These are phyloP conservation scores for Kandelia obovata DNA, from an alignment of 345 rosid genomes.

Conservation along the genomic window DNA sequence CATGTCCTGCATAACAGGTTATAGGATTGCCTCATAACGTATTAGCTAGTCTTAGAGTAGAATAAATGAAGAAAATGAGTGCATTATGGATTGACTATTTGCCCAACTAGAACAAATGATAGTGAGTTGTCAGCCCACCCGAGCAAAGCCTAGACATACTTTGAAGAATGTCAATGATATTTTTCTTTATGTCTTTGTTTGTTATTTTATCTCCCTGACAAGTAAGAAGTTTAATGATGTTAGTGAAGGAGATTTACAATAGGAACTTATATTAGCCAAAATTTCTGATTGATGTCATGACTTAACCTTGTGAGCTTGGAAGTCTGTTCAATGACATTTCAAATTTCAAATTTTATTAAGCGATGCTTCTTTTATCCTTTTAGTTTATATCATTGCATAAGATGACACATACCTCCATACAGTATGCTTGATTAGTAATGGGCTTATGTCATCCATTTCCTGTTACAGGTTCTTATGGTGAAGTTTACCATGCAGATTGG, in stretches of 20 bases:
- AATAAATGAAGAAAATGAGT: too few relatives aligned
- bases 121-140: slow-evolving; percentile 4
- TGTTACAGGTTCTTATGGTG: slow-evolving; percentile 87
- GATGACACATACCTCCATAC: slow-evolving; percentile 8
- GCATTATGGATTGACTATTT: neutral
- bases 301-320: neutral
- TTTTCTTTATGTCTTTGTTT: neutral
- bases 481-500: slow-evolving; percentile 89
- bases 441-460: slow-evolving; percentile 7
- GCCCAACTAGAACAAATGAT: neutral
- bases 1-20: too few relatives aligned
- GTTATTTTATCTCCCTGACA: too few relatives aligned
- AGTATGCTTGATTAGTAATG: slow-evolving; percentile 3
- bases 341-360: neutral
- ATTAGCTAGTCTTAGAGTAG: too few relatives aligned
- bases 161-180: slow-evolving; percentile 10
- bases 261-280: neutral
- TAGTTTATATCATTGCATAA: neutral
- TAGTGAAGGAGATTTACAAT: neutral
- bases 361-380: neutral
- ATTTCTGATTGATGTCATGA: neutral
- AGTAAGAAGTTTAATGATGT: too few relatives aligned
- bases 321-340: neutral
- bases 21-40: too few relatives aligned
- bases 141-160: neutral